Base-by-base conservation (phyloP, 225 moss, liverwort and hornwort genomes). In the Rhytidiadelphus loreus region DNA sequence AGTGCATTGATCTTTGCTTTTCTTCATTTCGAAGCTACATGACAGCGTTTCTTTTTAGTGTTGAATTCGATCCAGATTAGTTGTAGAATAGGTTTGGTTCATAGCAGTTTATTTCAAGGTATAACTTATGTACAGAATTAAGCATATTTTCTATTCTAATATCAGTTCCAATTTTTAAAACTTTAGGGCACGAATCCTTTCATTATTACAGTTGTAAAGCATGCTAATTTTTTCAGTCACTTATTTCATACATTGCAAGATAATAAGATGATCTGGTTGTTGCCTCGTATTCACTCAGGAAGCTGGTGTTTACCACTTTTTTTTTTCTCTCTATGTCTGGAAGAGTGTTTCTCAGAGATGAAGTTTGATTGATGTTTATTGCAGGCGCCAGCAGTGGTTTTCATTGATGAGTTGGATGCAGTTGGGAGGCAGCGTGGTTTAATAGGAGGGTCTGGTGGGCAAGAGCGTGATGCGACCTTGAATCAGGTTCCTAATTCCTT, bases 361-460 rank as follows among this genome's bases (percentile, higher is more conserved):
- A 53, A 79, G 52, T 90, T 63, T 32, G 83, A 80, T 90, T 64
- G 71, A 65, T 91, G 65, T 60, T 83, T 50, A 37, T 81, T 89
- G 93, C 94, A 99, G 98, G 96, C 97, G 28, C 98, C 98, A 71
- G 98, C 98, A 84, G 98, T 99, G 83, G 98, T 99, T 90, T 99
- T 99, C 92, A 97, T 99, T 72, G 98, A 99, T 91, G 98, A 99
- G 92, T 90, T 99, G 78, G 98, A 99, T 93, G 98, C 97, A 87
- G 98, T 99, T 73, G 98, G 98, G 66, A 96, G 98, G 89, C 98
- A 97, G 90, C 96, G 98, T 90, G 98, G 98, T 92, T 93, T 99
- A 73, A 99, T 99, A 75, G 98, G 98, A 91, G 98, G 98, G 71
- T 99, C 98, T 91, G 98, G 98, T 58, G 98, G 98, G 77, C 98